Conservation (phyloP, 129 eudicot species). For the Lactuca saligna region DNA sequence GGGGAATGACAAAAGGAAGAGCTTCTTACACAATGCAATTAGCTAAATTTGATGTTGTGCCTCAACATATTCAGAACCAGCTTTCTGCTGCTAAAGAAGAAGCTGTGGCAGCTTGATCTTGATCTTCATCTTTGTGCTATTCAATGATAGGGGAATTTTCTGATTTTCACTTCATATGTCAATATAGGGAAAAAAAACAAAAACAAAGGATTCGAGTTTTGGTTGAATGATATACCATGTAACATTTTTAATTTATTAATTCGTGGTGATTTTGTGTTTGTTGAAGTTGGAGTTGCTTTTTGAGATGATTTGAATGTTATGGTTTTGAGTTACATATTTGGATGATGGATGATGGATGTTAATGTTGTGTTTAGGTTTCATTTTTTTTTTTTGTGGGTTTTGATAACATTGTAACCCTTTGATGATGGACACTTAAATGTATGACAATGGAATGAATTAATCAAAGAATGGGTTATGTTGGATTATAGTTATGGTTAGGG, state of each 20-base stretch:
- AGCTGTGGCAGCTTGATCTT: slow-evolving; percentile 64
- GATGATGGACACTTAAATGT: too few relatives aligned
- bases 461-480: too few relatives aligned
- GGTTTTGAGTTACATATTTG: too few relatives aligned
- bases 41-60: slow-evolving; percentile 90
- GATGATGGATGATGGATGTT: too few relatives aligned
- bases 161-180: slow-evolving; percentile 7
- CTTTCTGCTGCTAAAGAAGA: slow-evolving; percentile 75
- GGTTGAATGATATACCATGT: slow-evolving; percentile 19
- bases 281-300: not conserved
- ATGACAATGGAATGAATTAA: too few relatives aligned
- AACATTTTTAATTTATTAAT: slow-evolving; percentile 22
- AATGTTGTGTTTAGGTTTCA: too few relatives aligned
- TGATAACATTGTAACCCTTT: too few relatives aligned
- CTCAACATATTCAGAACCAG: slow-evolving; percentile 92
- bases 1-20: slow-evolving; percentile 96
- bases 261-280: slow-evolving; percentile 7
- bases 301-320: not conserved
- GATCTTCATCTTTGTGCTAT: not conserved
- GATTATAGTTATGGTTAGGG: too few relatives aligned
- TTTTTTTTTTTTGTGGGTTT: too few relatives aligned
- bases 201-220: slow-evolving; percentile 21
- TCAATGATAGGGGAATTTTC: slow-evolving; percentile 17
- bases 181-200: slow-evolving; percentile 19
- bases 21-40: slow-evolving; percentile 97